These are phyloP conservation scores for Aureobasidium leucospermi DNA, from an alignment of 2,329 filamentous ascomycete genomes.

Conservation along the genomic window DNA sequence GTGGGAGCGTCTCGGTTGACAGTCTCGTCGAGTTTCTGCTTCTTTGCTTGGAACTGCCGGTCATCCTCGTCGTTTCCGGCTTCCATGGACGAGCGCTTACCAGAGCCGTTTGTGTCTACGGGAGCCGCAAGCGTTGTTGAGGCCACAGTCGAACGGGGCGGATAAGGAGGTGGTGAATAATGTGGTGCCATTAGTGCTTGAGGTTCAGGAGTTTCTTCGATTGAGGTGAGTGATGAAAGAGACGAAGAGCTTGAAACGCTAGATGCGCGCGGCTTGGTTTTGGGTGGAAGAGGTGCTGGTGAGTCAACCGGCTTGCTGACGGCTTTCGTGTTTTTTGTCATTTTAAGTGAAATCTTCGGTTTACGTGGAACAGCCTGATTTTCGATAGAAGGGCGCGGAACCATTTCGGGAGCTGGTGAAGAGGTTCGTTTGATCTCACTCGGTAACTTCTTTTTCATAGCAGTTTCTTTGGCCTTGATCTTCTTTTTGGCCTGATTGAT, in stretches of 20 bases:
- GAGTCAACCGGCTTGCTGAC: background rate
- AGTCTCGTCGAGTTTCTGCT: constrained; percentile 25
- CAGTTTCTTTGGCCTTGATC: constrained; percentile 25
- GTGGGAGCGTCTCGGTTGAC: constrained; percentile 24
- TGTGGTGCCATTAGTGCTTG: no score
- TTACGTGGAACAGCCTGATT: constrained; percentile 18
- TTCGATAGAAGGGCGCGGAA: constrained; percentile 25
- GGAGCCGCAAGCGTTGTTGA: background rate
- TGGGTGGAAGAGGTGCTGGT: background rate
- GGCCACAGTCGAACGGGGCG: background rate
- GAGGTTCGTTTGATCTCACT: constrained; percentile 27
- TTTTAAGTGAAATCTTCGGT: constrained; percentile 25
- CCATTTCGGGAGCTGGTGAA: constrained; percentile 4
- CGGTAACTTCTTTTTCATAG: constrained; percentile 19
- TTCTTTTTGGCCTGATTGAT: constrained; percentile 38
- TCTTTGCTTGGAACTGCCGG: constrained; percentile 24
- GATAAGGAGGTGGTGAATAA: constrained; percentile 9
- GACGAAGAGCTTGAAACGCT: constrained; percentile 31
- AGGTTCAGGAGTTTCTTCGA: constrained; percentile 17
- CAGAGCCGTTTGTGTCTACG: constrained; percentile 6
- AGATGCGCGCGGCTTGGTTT: constrained; percentile 16
- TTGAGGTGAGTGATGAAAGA: constrained; percentile 27
- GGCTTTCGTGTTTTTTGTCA: constrained; percentile 17
- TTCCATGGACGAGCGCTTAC: constrained; percentile 31
- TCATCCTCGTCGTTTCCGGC: constrained; percentile 26